Percentiles rank a stretch among this genome's conserved stretches.
Conservation (phyloP, 2,329 filamentous ascomycete species). For the Ophiocordyceps camponoti-rufipedis region DNA sequence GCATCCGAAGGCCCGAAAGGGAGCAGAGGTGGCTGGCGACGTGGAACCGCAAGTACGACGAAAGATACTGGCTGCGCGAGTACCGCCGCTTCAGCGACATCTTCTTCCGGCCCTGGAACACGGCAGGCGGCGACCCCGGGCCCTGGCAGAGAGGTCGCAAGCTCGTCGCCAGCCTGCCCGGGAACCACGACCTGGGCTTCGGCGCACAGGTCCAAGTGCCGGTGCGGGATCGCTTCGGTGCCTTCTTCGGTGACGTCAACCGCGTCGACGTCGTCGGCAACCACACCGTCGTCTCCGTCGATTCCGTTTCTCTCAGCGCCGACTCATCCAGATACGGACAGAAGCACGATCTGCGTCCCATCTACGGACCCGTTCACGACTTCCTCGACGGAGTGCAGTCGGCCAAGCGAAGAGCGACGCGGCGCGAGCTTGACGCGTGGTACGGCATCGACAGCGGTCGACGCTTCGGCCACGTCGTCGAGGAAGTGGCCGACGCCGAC, state of each 20-base stretch:
- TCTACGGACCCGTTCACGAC: slow-evolving; percentile 59
- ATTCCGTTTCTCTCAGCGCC: slow-evolving; percentile 76
- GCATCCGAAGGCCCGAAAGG: slow-evolving; percentile 26
- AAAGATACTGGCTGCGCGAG: slow-evolving; percentile 72
- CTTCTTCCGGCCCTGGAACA: slow-evolving; percentile 55
- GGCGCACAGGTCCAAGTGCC: slow-evolving; percentile 65
- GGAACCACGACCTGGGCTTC: slow-evolving; percentile 91
- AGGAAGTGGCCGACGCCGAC: slow-evolving; percentile 34
- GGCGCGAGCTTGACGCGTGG: slow-evolving; percentile 48
- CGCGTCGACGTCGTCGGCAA: slow-evolving; percentile 83
- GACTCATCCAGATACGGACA: slow-evolving; percentile 31
- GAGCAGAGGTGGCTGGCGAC: slow-evolving; percentile 40
- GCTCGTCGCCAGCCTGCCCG: slow-evolving; percentile 70
- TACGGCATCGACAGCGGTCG: slow-evolving; percentile 39
- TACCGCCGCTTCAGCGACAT: slow-evolving; percentile 74
- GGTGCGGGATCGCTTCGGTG: slow-evolving; percentile 67
- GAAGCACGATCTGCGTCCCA: slow-evolving; percentile 32
- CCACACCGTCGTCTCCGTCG: slow-evolving; percentile 85
- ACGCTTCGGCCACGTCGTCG: slow-evolving; percentile 37
- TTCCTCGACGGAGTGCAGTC: slow-evolving; percentile 54
- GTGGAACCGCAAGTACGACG: slow-evolving; percentile 59
- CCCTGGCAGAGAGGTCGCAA: slow-evolving; percentile 50
- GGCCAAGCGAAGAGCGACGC: slow-evolving; percentile 48
- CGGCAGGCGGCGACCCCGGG: slow-evolving; percentile 33
- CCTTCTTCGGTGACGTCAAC: slow-evolving; percentile 84